Evolutionary conservation across 495 filamentous ascomycete species (phyloP), one percentile per base, ranked within the genome.

Genomic region (Jackrogersella minutella): DNA sequence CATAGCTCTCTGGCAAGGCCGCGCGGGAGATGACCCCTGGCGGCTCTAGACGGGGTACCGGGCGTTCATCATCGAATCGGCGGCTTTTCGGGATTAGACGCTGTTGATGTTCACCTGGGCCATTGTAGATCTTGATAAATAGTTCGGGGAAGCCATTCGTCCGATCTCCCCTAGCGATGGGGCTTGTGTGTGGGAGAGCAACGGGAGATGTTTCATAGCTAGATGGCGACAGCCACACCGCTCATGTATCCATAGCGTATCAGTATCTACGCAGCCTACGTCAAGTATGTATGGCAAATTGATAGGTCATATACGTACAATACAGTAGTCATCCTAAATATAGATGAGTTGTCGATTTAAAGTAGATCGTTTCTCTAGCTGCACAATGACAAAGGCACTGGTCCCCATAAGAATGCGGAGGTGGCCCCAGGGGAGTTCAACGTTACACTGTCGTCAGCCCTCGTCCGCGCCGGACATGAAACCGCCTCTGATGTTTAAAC

Each of bases 101-200:
- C 61, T 44, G 36, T 36, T 26, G 13, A 58, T 47, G n/a, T 30
- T 39, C 26, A 28, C 44, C 17, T 41, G 34, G 28, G 17, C 36
- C 31, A 51, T 24, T 59, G 62, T 53, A 65, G 62, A 65, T 65
- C 62, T 65, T 59, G 62, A 40, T 41, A 40, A 43, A 52, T 34
- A 14, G 17, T 9, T 24, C 6, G 11, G 19, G n/a, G 28, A 26
- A 26, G 17, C 8, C 37, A 41, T 43, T 43, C n/a, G 36, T 5
- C 31, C 37, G 22, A 56, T 31, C 31, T 52, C 33, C 21, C 3
- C n/a, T 11, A 31, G 3, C 19, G 22, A 30, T 47, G 10, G 50
- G 49, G 28, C 33, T 10, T 54, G 17, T 22, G 34, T 21, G 33
- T 16, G 16, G 13, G 13, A 17, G 7, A 41, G 51, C 30, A 36